Base-by-base conservation (phyloP, 306 rosid species). In the Mimosa bimucronata region DNA sequence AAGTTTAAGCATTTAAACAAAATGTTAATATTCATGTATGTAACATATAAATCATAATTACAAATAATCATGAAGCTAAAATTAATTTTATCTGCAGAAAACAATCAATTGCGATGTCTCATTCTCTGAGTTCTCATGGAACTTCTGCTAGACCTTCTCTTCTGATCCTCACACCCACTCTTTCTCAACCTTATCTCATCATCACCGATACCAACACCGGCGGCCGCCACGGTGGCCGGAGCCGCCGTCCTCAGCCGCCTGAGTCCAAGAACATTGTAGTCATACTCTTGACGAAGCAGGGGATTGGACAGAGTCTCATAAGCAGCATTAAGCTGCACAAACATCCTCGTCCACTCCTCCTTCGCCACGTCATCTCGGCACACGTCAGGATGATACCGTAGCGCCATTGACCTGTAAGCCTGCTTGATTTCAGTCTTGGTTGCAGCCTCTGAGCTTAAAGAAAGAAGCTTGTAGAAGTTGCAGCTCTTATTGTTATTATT, bases 371-470 rank as follows among this genome's bases (percentile, higher is more conserved):
- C 81, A 42, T 89, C 87, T 0, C 74, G 84, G 53, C 91, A 92
- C 68, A 90, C 91, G 53, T 92, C 96, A 0, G 97, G 97, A 50
- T 92, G 97, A 68, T 88, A 84, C n/a, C 53, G 86, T 50, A 89
- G 90, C 16, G 94, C 97, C 95, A 86, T 85, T 40, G 84, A 85
- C 57, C 92, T 86, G 21, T 92, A 92, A 30, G 96, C 94, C 69
- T 67, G 87, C 86, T 89, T 92, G 38, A 90, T 88, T 45, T 92
- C 97, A 6, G 82, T 87, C 52, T 6, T 57, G 65, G 92, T 85
- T 23, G 92, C 88, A 2, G 26, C 82, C 41, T 65, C 48, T 0
- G 88, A 81, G 68, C 79, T 89, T 83, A 92, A 41, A 4, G 80
- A 82, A 26, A 90, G 83, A 4, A 90, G 13, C 60, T 85, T 81